Evolutionary conservation across 768 basidiomycete species (phyloP), one percentile per base, ranked within the genome.

Genomic region (Daedaleopsis nitida): DNA sequence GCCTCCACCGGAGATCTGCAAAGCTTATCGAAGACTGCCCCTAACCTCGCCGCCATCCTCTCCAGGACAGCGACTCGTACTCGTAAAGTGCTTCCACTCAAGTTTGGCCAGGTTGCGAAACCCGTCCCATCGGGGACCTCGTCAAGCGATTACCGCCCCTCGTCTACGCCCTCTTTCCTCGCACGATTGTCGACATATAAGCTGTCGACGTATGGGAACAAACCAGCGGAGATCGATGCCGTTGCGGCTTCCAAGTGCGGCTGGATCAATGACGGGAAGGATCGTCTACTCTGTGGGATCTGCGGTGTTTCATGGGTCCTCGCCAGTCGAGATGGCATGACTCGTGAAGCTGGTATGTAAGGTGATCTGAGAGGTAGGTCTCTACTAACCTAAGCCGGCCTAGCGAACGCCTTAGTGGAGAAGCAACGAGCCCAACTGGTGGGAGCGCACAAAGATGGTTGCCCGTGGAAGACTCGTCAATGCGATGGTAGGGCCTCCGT

Each of bases 201-300:
- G 71, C 81, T 94, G 32, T 75, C 88, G 12, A 93, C 92, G 0
- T 94, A 92, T 67, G 80, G 87, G 17, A 90, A 89, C 64, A 94
- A 94, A 70, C 90, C 91, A 0, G 57, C 83, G 0, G 77, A 79
- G 11, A 86, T 93, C 32, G 85, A 94, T 58, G 87, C 91, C 1
- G 90, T 93, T 14, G 86, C 91, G 17, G 91, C 92, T 3, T 80
- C 91, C 0, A 90, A 84, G 71, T 91, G 89, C 69, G 92, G 92
- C 1, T 94, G 92, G 92, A 77, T 82, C 23, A 94, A 94, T 63
- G 86, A 92, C 54, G 89, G 90, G 45, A 92, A 90, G 73, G 91
- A 93, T 60, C 79, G 91, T 50, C 73, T 93, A 19, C 80, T 88
- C 2, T 93, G 91, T 66, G 86, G 86, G 3, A 73, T 92, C 17